These are phyloP conservation scores for Boletus subparvulus DNA, from an alignment of 768 basidiomycete species.

Conservation along the genomic window DNA sequence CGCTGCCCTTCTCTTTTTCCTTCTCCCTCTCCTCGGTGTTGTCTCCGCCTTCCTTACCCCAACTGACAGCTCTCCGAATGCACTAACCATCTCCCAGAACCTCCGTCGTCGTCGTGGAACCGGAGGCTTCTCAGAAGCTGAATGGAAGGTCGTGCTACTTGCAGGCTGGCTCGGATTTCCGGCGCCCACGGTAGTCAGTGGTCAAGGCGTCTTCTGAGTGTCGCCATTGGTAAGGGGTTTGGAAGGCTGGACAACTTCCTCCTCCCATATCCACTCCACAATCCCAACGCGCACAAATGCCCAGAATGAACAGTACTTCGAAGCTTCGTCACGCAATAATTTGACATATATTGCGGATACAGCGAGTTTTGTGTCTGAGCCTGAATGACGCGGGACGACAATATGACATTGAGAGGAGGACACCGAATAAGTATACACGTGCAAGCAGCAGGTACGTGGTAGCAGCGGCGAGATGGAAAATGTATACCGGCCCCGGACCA, in stretches of 20 bases:
- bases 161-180: conserved; percentile 7
- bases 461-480: too few species aligned
- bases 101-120: conserved; percentile 62
- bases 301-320: conserved; percentile 89
- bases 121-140: conserved; percentile 49
- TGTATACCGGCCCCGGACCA: too few species aligned
- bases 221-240: conserved; percentile 19
- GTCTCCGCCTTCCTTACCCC: conserved; percentile 43
- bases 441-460: too few species aligned
- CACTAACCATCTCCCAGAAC: conserved; percentile 68
- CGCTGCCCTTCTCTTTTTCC: too few species aligned
- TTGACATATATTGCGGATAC: conserved; percentile 74
- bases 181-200: not conserved
- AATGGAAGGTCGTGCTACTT: not conserved
- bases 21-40: conserved; percentile 21
- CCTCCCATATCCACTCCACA: conserved; percentile 88
- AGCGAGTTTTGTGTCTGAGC: conserved; percentile 27
- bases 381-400: conserved; percentile 42
- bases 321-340: conserved; percentile 85
- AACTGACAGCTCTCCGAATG: conserved; percentile 60
- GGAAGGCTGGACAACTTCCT: conserved; percentile 49
- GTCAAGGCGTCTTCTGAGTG: not conserved
- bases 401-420: conserved; percentile 32
- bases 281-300: conserved; percentile 80
- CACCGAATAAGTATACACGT: too few species aligned